Conservation (phyloP, 139 green algal genomes). For the Closterium sp. region DNA sequence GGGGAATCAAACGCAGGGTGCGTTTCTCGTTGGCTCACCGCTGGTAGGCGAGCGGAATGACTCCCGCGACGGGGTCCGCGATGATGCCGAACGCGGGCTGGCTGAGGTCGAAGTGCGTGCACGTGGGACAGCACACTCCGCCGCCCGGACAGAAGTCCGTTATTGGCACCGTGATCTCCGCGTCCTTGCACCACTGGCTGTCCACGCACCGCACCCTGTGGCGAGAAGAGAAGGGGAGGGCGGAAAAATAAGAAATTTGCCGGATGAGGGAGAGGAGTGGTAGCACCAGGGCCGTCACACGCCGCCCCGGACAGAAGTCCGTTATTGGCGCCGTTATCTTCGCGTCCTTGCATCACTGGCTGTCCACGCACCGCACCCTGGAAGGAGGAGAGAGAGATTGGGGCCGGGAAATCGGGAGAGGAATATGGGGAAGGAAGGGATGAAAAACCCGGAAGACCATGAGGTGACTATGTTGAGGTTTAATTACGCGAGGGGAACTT, state of each 20-base stretch:
- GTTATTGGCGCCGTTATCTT: background rate
- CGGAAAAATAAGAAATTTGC: too few relatives aligned
- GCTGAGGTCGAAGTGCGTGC: constrained; percentile 8
- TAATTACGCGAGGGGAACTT: too few relatives aligned
- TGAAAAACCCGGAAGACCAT: too few relatives aligned
- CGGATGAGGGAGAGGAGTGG: background rate
- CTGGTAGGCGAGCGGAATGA: background rate
- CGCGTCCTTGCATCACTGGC: too few relatives aligned
- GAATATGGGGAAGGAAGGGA: background rate
- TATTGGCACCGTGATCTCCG: background rate
- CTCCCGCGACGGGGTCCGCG: background rate
- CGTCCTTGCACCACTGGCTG: too few relatives aligned
- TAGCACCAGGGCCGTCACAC: background rate
- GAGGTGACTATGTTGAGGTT: too few relatives aligned
- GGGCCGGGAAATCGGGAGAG: background rate
- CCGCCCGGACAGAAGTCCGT: constrained; percentile 15
- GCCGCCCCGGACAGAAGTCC: constrained; percentile 12
- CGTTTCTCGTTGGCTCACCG: background rate
- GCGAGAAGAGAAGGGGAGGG: background rate
- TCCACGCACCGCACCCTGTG: background rate
- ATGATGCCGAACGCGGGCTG: background rate
- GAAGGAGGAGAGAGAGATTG: background rate
- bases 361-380: background rate
- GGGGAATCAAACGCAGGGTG: too few relatives aligned
- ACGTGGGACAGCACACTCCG: background rate